Percentiles rank a stretch among this genome's conserved stretches.
phyloP scores from a whole-genome alignment of 2,329 filamentous ascomycete species.

The Chaetothyriales sp. region DNA sequence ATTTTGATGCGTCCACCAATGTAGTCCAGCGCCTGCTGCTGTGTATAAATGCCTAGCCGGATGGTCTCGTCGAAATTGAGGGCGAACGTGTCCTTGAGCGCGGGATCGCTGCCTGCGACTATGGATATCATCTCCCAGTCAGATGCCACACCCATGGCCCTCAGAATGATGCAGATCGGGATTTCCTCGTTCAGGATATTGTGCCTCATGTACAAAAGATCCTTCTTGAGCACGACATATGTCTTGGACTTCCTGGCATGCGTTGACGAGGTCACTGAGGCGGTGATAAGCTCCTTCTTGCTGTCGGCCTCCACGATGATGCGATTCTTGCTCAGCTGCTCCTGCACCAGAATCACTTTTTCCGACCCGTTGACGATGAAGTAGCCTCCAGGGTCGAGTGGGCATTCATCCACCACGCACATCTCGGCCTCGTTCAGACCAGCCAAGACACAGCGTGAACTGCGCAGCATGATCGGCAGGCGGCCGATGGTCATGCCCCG shows the following conservation, averaged over 20 bases:
- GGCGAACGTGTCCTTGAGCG: slow-evolving; percentile 87
- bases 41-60: slow-evolving; percentile 71
- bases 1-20: slow-evolving; percentile 79
- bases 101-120: slow-evolving; percentile 70
- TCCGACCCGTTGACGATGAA: slow-evolving; percentile 96
- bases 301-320: slow-evolving; percentile 88
- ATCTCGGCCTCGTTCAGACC: slow-evolving; percentile 76
- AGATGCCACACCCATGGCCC: slow-evolving; percentile 82
- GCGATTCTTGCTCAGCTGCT: slow-evolving; percentile 97
- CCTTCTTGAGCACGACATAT: slow-evolving; percentile 88
- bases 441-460: slow-evolving; percentile 76
- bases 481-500: slow-evolving; percentile 67
- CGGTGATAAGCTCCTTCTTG: slow-evolving; percentile 85
- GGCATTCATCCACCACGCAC: slow-evolving; percentile 87
- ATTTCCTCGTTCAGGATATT: slow-evolving; percentile 87
- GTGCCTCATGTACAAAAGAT: slow-evolving; percentile 67
- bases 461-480: slow-evolving; percentile 93
- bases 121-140: slow-evolving; percentile 91
- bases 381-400: slow-evolving; percentile 89
- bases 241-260: slow-evolving; percentile 97
- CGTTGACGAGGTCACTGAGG: slow-evolving; percentile 90
- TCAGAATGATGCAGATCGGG: slow-evolving; percentile 86
- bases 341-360: slow-evolving; percentile 96
- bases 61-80: slow-evolving; percentile 90
- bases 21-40: slow-evolving; percentile 89